A percentile compares a stretch with the other conserved stretches of the same genome.
These are phyloP conservation scores for Litsea cubeba DNA, from an alignment of 164 flowering plant species.

Conservation along the genomic window DNA sequence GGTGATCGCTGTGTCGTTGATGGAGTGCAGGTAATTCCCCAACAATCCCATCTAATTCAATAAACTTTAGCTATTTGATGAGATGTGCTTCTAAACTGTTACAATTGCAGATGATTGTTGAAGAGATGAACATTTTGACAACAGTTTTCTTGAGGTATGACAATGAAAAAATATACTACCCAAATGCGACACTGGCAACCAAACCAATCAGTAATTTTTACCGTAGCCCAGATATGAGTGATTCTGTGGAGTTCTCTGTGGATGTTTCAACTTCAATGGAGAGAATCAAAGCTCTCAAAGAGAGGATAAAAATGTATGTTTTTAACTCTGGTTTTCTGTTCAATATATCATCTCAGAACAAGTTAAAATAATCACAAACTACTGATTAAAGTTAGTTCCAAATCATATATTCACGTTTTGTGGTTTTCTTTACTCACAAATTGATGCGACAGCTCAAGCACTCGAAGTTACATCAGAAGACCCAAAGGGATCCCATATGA, in stretches of 20 bases:
- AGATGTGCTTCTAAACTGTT: conserved; percentile 7
- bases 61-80: neutral
- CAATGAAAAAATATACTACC: conserved; percentile 80
- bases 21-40: conserved; percentile 69
- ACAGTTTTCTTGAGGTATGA: conserved; percentile 75
- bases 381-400: neutral
- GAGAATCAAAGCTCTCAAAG: conserved; percentile 50
- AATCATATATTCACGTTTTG: neutral
- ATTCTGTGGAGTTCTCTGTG: conserved; percentile 62
- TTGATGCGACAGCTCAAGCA: too few relatives aligned
- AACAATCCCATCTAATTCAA: neutral
- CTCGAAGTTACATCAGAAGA: too few relatives aligned
- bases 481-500: neutral
- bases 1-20: conserved; percentile 96
- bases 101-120: conserved; percentile 68
- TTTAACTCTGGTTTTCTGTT: conserved; percentile 1
- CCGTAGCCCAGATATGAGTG: conserved; percentile 83
- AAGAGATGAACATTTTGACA: conserved; percentile 83
- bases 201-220: conserved; percentile 83
- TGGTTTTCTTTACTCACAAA: neutral
- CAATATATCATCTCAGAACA: neutral
- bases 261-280: conserved; percentile 68
- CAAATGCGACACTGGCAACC: conserved; percentile 66
- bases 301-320: conserved; percentile 57
- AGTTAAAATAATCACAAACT: neutral